Conservation (phyloP, 2,329 filamentous ascomycete genomes). For the Teratosphaeria viscida region DNA sequence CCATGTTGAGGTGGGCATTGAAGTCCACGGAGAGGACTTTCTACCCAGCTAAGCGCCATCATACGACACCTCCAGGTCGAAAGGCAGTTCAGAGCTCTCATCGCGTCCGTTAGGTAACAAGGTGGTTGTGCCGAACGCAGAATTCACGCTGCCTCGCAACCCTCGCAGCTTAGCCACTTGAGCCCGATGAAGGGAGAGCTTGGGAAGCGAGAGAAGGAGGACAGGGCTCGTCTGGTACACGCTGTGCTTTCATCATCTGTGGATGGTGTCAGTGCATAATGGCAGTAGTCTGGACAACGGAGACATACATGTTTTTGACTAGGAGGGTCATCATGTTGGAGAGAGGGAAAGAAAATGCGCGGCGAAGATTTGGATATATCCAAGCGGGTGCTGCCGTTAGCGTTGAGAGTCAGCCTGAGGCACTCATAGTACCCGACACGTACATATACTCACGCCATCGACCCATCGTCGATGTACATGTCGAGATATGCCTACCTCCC, state of each 20-base stretch:
- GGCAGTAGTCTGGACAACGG: constrained; percentile 1
- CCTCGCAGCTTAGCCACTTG: constrained; percentile 69
- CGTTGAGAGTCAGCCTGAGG: neutral
- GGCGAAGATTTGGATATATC: neutral
- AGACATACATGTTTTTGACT: constrained; percentile 90
- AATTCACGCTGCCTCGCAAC: constrained; percentile 71
- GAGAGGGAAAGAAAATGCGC: constrained; percentile 28
- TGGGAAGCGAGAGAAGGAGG: constrained; percentile 49
- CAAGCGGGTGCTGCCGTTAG: neutral
- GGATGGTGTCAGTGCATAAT: constrained; percentile 40
- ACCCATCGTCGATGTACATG: too few species aligned
- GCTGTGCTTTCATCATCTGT: constrained; percentile 99
- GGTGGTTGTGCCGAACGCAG: constrained; percentile 96
- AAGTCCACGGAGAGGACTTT: constrained; percentile 1
- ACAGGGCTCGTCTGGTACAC: constrained; percentile 82
- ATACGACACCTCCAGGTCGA: neutral
- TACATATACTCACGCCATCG: constrained; percentile 17
- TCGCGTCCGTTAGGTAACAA: constrained; percentile 98
- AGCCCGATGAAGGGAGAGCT: constrained; percentile 85
- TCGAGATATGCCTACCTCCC: neutral
- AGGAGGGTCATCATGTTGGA: constrained; percentile 79
- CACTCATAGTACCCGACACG: neutral
- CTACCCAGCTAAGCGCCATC: neutral
- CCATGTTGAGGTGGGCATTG: neutral
- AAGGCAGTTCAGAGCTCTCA: constrained; percentile 79